These are phyloP conservation scores for Cytospora chrysosperma DNA, from an alignment of 2,329 filamentous ascomycete genomes.

Conservation along the genomic window DNA sequence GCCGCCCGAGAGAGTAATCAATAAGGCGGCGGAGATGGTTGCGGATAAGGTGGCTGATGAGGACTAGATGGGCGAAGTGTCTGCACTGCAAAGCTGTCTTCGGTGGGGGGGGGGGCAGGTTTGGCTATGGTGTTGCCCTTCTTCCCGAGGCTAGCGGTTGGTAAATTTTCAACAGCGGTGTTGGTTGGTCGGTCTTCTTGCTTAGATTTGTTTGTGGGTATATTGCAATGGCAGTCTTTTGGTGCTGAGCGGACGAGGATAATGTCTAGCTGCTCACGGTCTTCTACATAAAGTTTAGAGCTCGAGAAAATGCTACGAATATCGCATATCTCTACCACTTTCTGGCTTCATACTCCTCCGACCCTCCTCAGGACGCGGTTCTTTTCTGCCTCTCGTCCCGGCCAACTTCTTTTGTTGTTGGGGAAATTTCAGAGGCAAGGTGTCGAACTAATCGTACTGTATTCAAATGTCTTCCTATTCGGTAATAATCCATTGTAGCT, in stretches of 20 bases:
- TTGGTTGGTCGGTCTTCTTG: background rate
- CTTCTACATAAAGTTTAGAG: background rate
- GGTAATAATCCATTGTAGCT: no score
- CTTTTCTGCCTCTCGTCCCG: no score
- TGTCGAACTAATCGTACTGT: no score
- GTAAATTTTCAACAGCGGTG: background rate
- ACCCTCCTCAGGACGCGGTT: no score
- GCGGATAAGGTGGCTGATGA: constrained; percentile 54
- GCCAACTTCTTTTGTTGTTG: no score
- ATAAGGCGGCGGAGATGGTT: constrained; percentile 49
- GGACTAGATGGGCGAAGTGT: constrained; percentile 37
- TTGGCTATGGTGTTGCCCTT: background rate
- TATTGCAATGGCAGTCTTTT: background rate
- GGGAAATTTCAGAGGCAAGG: no score
- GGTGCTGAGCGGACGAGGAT: background rate
- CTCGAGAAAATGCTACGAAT: background rate
- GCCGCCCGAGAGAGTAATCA: constrained; percentile 50
- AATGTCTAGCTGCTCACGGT: background rate
- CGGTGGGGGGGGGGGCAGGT: background rate
- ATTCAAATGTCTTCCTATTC: no score
- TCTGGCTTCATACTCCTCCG: no score
- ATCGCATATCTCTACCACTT: background rate
- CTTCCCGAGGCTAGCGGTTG: background rate
- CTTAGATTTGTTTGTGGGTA: background rate
- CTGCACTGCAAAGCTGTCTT: background rate